Evolutionary conservation across 1,284 basidiomycete species (phyloP), one percentile per base, ranked within the genome.

Genomic region (Ustilago lituana): DNA sequence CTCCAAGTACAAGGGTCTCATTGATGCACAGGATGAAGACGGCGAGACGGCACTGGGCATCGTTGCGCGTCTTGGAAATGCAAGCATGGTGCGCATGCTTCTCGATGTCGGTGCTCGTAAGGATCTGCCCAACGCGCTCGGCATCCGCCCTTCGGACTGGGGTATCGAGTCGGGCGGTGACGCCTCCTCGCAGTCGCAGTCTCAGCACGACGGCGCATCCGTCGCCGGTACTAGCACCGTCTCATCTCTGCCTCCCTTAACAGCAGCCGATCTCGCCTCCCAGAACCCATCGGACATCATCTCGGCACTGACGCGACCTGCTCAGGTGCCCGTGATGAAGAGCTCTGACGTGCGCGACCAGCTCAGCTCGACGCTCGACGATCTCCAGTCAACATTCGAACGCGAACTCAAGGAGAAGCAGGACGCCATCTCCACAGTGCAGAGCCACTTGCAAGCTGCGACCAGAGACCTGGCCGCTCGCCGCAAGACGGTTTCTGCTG

Each of bases 11-110:
- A 77, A 71, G 2, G 89, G 90, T 55, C 84, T 98, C 35, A 88
- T 98, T 14, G 93, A 98, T 83, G 85, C 96, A 35, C 93, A 94
- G 83, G 96, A 99, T 82, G 89, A 93, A 68, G 90, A 98, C 82
- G 96, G 96, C 1, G 96, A 99, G 81, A 98, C 96, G 0, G 92
- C 94, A 5, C 83, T 99, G 70, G 96, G 95, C 83, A 92, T 97
- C 70, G 93, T 94, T 12, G 94, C 96, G 0, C 85, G 96, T 47
- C 90, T 98, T 0, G 96, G 96, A 3, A 97, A 94, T 82, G 87
- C 90, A 61, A 89, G 90, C 68, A 84, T 98, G 66, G 93, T 98
- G 17, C 86, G 90, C 73, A 90, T 93, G 22, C 84, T 98, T 61
- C 80, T 99, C 60, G 94, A 98, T 76, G 92, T 94, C 7, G 94